phyloP scores from a whole-genome alignment of 495 filamentous ascomycete species.

The Echria macrotheca region DNA sequence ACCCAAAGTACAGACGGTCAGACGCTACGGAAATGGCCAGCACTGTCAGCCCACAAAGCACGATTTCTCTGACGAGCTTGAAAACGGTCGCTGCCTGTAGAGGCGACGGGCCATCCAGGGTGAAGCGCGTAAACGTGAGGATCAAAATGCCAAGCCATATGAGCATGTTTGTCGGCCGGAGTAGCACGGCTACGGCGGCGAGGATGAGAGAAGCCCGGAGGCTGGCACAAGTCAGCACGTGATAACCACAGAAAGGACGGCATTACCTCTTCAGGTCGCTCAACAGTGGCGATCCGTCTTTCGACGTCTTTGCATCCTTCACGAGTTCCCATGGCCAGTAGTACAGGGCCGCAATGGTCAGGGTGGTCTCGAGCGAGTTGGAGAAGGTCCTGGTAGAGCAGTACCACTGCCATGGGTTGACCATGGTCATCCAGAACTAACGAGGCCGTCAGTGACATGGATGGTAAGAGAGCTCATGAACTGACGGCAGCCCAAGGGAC shows the following conservation, averaged over 20 bases:
- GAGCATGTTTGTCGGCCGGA: constrained; percentile 85
- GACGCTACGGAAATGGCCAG: constrained; percentile 58
- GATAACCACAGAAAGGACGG: no score
- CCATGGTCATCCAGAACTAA: constrained; percentile 62
- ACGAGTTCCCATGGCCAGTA: constrained; percentile 79
- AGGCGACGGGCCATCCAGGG: constrained; percentile 32
- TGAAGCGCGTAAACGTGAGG: constrained; percentile 37
- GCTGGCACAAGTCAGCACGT: no score
- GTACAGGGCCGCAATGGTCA: constrained; percentile 74
- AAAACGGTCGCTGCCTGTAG: constrained; percentile 40
- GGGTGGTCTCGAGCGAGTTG: constrained; percentile 83
- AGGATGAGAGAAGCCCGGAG: constrained; percentile 66
- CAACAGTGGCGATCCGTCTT: no score
- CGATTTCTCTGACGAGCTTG: constrained; percentile 54
- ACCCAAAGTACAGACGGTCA: constrained; percentile 77
- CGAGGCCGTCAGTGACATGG: no score
- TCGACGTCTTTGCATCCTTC: constrained; percentile 28
- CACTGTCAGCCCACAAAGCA: constrained; percentile 61
- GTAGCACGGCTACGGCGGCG: constrained; percentile 76
- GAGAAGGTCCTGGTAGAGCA: constrained; percentile 89
- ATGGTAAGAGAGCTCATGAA: constrained; percentile 3
- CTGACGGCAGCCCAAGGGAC: constrained; percentile 65
- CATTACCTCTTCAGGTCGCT: no score
- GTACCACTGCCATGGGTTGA: constrained; percentile 96
- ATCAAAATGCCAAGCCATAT: constrained; percentile 66